Evolutionary conservation across 306 rosid species (phyloP), one percentile per base, ranked within the genome.

Genomic region (Fragaria ananassa): DNA sequence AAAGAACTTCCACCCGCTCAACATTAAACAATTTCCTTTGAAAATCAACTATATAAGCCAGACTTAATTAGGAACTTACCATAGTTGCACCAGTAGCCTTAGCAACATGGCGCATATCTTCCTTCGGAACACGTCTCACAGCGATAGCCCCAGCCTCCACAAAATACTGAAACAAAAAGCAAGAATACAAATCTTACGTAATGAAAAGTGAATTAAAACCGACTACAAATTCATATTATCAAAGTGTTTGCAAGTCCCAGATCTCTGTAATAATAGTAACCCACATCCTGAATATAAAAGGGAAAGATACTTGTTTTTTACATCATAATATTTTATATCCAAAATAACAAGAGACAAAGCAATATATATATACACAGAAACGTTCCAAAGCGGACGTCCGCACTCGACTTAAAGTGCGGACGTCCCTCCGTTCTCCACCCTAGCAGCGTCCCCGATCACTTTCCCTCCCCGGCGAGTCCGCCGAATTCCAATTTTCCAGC

Each of bases 71-170:
- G 50, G 68, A 60, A 71, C 75, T 70, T 86, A 96, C 99, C 99
- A 92, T 10, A 6, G 99, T 92, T 71, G 97, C 99, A 74, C 99
- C 96, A 34, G 99, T 96, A 53, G 99, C 98, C 87, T 96, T 96
- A 67, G 99, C 98, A 80, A 96, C 97, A 80, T 96, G 99, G 56
- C 98, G 99, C 96, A 96, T 96, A 78, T 96, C 97, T 82, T 96
- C 99, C 80, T 92, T 96, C 74, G 85, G 84, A 60, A 96, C 97
- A 69, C 99, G 96, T 75, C 98, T 88, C 18, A 96, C 98, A 72
- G 98, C 99, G 47, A 96, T 92, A 51, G 99, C 98, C 53, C 98
- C 98, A 77, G 90, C 97, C 90, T 91, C 98, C 76, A 96, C 98
- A 82, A 96, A 96, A 81, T 92, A 96, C 99, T 96, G 93, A 73